A percentile compares a stretch with the other conserved stretches of the same genome.
These are phyloP conservation scores for Fusarium sp. DNA, from an alignment of 2,329 filamentous ascomycete genomes.

Conservation along the genomic window DNA sequence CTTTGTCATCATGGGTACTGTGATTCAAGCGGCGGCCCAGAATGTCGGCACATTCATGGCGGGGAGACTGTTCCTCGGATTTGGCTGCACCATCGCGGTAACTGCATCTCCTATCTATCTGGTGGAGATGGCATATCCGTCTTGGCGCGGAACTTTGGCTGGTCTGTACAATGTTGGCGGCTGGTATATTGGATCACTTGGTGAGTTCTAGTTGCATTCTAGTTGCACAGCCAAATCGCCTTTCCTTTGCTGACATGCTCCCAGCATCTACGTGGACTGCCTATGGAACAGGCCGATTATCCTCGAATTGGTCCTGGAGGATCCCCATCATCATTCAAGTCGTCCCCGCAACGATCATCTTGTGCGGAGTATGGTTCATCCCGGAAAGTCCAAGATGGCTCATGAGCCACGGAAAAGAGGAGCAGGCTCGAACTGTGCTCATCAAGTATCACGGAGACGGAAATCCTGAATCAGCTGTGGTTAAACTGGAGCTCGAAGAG, in stretches of 20 bases:
- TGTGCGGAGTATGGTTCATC: not conserved
- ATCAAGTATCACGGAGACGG: not conserved
- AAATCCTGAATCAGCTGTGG: not conserved
- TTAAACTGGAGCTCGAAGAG: not conserved
- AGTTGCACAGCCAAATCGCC: too few relatives aligned
- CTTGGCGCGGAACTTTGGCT: not conserved
- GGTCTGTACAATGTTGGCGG: not conserved
- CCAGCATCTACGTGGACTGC: not conserved
- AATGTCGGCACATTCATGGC: not conserved
- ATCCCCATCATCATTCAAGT: not conserved
- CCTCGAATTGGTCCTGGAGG: not conserved
- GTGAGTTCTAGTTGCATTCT: not conserved
- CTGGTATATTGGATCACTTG: not conserved
- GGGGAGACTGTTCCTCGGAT: not conserved
- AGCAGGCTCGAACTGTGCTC: not conserved
- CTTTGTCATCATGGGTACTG: not conserved
- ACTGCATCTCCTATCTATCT: constrained; percentile 1
- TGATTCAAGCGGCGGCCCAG: not conserved
- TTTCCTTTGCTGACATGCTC: not conserved
- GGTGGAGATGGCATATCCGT: not conserved
- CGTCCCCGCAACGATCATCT: not conserved
- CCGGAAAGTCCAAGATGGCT: not conserved
- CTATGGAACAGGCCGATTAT: not conserved
- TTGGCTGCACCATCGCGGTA: not conserved
- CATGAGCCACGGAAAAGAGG: not conserved